Base-by-base conservation (phyloP, 768 basidiomycete species). In the Crassisporium funariophilum region DNA sequence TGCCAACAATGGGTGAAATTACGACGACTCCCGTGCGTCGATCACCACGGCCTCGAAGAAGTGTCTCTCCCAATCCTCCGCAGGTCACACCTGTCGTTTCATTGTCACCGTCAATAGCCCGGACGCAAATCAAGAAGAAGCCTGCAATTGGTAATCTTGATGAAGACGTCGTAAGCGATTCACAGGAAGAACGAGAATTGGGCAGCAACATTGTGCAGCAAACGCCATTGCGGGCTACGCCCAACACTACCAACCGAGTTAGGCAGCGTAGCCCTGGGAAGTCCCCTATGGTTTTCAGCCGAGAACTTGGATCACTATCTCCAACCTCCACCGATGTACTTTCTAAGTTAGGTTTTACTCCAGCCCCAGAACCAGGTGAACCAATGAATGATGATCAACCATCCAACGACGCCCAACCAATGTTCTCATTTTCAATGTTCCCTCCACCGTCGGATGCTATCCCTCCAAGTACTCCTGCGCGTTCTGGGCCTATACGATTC, bases 231-330 rank as follows among this genome's bases (percentile, higher is more conserved):
- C 53, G 41, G 16, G 23, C 41, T 19, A 29, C 48, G 29, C 44
- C 49, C 19, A 29, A 13, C 13, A 35, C 45, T 7, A 47, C 46
- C 15, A 41, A 47, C 42, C 55, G 56, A 41, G 55, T 50, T 35
- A 54, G 61, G 47, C 46, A 49, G 49, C 48, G 63, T 13, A 52
- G 57, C 55, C 50, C 59, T 13, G 52, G 51, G 42, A 54, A 58
- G 46, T 34, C 36, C 19, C 49, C 54, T 39, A 37, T 47, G 17
- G 52, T 59, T 35, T 65, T 56, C 20, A 60, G 64, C 35, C 69
- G 76, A 47, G 76, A 77, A 59, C 61, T 82, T 20, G 72, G 75
- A 12, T 82, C 82, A 15, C 62, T 85, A 29, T 85, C 84, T n/a
- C 83, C 84, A 2, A 68, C 72, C 11, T 85, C 86, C 34, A 66